Percentiles rank a stretch among this genome's conserved stretches.
Conservation (phyloP, 1,139 yeast genomes). For the Diutina catenulata region DNA sequence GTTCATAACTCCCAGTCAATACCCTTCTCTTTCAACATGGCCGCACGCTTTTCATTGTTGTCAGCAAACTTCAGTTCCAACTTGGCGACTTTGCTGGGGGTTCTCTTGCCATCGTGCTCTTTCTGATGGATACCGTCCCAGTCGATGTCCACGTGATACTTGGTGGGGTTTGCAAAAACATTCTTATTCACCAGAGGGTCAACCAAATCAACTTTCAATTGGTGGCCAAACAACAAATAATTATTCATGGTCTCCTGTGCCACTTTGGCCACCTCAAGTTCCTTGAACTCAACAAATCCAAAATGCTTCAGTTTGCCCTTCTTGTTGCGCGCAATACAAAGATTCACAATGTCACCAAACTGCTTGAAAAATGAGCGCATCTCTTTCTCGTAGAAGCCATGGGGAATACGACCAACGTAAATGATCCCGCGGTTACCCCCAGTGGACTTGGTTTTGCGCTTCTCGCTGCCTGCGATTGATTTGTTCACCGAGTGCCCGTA, state of each 20-base stretch:
- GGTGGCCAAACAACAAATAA: constrained; percentile 79
- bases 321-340: constrained; percentile 79
- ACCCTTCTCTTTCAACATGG: not conserved
- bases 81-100: constrained; percentile 48
- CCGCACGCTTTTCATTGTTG: not conserved
- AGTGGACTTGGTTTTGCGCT: constrained; percentile 11
- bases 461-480: constrained; percentile 7
- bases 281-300: constrained; percentile 78
- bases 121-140: constrained; percentile 45
- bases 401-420: constrained; percentile 86
- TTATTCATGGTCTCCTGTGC: constrained; percentile 96
- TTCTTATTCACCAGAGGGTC: constrained; percentile 22
- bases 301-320: constrained; percentile 89
- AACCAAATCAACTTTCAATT: constrained; percentile 53
- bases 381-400: constrained; percentile 82
- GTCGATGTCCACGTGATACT: constrained; percentile 49
- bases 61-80: constrained; percentile 12
- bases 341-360: constrained; percentile 72
- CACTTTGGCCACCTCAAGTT: constrained; percentile 64
- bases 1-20: constrained; percentile 2
- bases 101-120: constrained; percentile 45
- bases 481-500: constrained; percentile 5
- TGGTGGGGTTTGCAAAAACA: constrained; percentile 30
- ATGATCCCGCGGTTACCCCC: constrained; percentile 47
- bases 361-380: constrained; percentile 73